Percentiles rank a stretch among this genome's conserved stretches.
phyloP scores from a whole-genome alignment of 805 yeast species.

The Cyberlindnera petersonii region DNA sequence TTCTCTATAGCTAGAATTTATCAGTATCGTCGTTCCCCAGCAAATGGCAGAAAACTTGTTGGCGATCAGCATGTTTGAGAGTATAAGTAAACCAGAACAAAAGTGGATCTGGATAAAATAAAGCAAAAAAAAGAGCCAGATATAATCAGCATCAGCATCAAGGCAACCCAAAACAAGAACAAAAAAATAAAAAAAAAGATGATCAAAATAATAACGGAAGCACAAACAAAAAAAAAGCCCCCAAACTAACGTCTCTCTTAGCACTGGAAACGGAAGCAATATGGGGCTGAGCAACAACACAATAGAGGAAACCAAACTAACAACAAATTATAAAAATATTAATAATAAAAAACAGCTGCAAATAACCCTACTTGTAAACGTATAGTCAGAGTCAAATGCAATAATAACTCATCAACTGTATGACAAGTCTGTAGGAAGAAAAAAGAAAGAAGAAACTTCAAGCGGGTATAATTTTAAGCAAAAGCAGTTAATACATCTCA shows the following conservation, averaged over 20 bases:
- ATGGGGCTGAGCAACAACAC: too few relatives aligned
- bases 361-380: too few relatives aligned
- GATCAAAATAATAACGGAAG: background rate
- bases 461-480: background rate
- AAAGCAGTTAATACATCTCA: constrained; percentile 15
- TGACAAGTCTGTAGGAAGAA: background rate
- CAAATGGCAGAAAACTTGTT: background rate
- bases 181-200: too few relatives aligned
- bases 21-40: background rate
- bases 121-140: background rate
- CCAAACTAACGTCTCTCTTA: too few relatives aligned
- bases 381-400: too few relatives aligned
- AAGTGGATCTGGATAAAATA: too few relatives aligned
- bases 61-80: too few relatives aligned
- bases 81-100: too few relatives aligned
- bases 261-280: too few relatives aligned
- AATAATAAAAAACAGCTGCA: background rate
- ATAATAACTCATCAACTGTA: background rate
- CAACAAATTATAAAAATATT: constrained; percentile 1
- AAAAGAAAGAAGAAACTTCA: background rate
- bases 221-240: too few relatives aligned
- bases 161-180: background rate
- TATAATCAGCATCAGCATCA: background rate
- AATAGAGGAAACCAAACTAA: too few relatives aligned
- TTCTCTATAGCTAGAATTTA: too few relatives aligned